Percentiles rank a stretch among this genome's conserved stretches.
phyloP scores from a whole-genome alignment of 768 basidiomycete genomes.

The Rhodotorula graminis region DNA sequence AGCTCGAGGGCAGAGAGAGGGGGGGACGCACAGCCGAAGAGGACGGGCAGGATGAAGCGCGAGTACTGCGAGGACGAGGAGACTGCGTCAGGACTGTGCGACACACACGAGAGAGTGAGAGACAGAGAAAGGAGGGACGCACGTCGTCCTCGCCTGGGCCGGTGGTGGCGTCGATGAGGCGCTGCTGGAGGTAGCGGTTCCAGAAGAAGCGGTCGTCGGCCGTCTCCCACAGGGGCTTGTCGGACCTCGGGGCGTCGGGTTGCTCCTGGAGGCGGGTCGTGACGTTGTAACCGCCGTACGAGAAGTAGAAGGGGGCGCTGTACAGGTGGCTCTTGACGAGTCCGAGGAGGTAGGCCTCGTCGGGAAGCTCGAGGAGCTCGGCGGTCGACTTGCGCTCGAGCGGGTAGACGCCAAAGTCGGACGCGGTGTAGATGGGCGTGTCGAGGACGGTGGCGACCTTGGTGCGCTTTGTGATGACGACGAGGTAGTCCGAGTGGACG shows the following conservation, averaged over 20 bases:
- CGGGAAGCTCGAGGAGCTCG: slow-evolving; percentile 63
- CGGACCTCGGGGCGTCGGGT: slow-evolving; percentile 49
- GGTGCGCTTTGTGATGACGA: slow-evolving; percentile 78
- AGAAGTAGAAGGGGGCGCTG: slow-evolving; percentile 78
- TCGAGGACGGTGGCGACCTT: slow-evolving; percentile 72
- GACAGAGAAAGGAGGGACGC: slow-evolving; percentile 44
- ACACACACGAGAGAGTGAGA: not conserved
- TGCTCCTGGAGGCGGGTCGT: slow-evolving; percentile 83
- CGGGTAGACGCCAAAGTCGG: slow-evolving; percentile 86
- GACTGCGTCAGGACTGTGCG: not conserved
- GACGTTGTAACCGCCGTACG: slow-evolving; percentile 75
- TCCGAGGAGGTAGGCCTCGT: slow-evolving; percentile 79
- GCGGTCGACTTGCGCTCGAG: slow-evolving; percentile 66
- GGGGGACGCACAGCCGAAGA: slow-evolving; percentile 79
- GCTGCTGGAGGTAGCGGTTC: slow-evolving; percentile 73
- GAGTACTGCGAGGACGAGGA: slow-evolving; percentile 57
- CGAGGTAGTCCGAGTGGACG: slow-evolving; percentile 70
- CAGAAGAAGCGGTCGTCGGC: slow-evolving; percentile 97
- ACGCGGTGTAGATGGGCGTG: slow-evolving; percentile 80
- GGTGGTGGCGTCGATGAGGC: slow-evolving; percentile 58
- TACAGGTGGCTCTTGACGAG: slow-evolving; percentile 79
- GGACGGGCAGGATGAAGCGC: slow-evolving; percentile 80
- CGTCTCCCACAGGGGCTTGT: slow-evolving; percentile 70
- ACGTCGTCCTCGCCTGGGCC: slow-evolving; percentile 62
- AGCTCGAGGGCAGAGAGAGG: not conserved